phyloP scores from a whole-genome alignment of 139 green algal species.

The Micromonas commoda region DNA sequence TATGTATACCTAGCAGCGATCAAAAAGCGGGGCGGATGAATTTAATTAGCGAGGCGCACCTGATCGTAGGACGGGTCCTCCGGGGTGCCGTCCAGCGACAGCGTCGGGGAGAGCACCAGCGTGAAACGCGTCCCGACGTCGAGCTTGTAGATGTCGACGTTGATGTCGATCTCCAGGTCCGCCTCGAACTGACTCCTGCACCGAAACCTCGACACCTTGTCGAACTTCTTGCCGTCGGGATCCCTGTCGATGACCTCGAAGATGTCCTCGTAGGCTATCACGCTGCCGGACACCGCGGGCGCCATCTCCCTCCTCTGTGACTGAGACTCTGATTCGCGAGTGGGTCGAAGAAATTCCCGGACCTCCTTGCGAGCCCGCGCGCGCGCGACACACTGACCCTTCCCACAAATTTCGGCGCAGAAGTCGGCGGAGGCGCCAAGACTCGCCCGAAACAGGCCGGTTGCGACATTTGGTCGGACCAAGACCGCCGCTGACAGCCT shows the following conservation, averaged over 20 bases:
- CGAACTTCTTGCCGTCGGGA: slow-evolving; percentile 92
- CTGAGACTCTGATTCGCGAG: too few relatives aligned
- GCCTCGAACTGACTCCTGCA: slow-evolving; percentile 70
- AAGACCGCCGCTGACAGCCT: too few relatives aligned
- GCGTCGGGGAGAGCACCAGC: slow-evolving; percentile 72
- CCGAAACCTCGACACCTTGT: slow-evolving; percentile 54
- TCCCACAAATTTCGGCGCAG: too few relatives aligned
- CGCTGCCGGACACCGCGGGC: background rate
- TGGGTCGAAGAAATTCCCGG: too few relatives aligned
- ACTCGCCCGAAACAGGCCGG: too few relatives aligned
- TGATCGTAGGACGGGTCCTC: slow-evolving; percentile 52
- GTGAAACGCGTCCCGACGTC: slow-evolving; percentile 70
- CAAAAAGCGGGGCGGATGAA: too few relatives aligned
- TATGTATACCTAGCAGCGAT: too few relatives aligned
- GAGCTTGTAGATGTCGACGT: slow-evolving; percentile 87
- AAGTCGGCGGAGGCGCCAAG: too few relatives aligned
- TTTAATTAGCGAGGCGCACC: too few relatives aligned
- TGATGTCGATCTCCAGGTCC: slow-evolving; percentile 85
- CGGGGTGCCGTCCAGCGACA: slow-evolving; percentile 66
- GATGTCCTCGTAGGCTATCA: slow-evolving; percentile 83
- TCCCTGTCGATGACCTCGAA: slow-evolving; percentile 85
- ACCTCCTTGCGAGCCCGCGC: too few relatives aligned
- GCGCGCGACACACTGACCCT: too few relatives aligned
- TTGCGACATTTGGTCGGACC: too few relatives aligned
- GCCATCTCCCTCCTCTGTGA: background rate